Conservation (phyloP, 2,329 filamentous ascomycete genomes). For the Fusarium piperis region DNA sequence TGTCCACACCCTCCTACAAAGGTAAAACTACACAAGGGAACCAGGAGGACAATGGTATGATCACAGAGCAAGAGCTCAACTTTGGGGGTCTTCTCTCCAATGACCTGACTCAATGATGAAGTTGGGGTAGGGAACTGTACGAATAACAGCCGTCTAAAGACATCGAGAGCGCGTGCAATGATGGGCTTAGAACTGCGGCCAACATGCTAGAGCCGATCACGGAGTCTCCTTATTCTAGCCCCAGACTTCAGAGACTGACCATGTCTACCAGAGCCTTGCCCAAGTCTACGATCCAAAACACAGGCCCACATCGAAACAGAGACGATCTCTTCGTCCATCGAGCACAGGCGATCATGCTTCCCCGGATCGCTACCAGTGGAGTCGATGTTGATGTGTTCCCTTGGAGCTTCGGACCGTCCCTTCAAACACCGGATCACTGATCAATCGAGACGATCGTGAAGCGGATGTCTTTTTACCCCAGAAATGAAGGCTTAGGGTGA, state of each 20-base stretch:
- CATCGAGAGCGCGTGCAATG: not conserved
- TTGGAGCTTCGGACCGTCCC: conserved; percentile 22
- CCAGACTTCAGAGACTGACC: not conserved
- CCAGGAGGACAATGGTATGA: not conserved
- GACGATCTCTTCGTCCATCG: not conserved
- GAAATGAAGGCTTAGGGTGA: not conserved
- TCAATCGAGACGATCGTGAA: not conserved
- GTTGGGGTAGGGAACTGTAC: not conserved
- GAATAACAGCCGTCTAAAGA: not conserved
- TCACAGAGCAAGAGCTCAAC: not conserved
- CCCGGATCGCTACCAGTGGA: conserved; percentile 28
- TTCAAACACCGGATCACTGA: conserved; percentile 16
- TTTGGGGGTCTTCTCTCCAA: not conserved
- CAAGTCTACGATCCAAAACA: not conserved
- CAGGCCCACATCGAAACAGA: not conserved
- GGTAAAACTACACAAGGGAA: not conserved
- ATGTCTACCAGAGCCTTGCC: not conserved
- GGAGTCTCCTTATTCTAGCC: not conserved
- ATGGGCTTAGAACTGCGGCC: not conserved
- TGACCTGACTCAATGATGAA: not conserved
- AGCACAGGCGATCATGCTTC: conserved; percentile 7
- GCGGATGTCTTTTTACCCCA: conserved; percentile 6
- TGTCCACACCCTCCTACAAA: not conserved
- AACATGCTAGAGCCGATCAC: not conserved
- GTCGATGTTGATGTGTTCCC: conserved; percentile 25